Evolutionary conservation across 208 protist species (phyloP).

Genomic region (Trypanosoma vivax): DNA sequence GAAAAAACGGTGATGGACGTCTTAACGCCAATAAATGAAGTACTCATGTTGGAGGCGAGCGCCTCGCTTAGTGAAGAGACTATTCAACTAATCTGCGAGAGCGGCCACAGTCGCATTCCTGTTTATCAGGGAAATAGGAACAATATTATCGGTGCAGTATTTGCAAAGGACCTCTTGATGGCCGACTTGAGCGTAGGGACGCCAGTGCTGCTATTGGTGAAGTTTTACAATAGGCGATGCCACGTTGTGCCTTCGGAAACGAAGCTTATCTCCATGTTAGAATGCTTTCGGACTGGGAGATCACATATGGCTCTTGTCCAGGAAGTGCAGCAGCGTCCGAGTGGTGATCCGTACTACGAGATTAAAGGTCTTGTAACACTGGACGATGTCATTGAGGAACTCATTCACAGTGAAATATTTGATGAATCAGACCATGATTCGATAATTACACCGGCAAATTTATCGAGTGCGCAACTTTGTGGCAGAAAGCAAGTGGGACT

Average conservation of each 20-base stretch:
- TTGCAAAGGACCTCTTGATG: constrained; percentile 93
- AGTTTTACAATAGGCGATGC: constrained; percentile 91
- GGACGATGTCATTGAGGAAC: constrained; percentile 96
- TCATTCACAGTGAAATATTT: constrained; percentile 96
- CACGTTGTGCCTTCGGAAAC: constrained; percentile 86
- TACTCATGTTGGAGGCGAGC: constrained; percentile 90
- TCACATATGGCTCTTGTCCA: constrained; percentile 92
- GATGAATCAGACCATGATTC: constrained; percentile 93
- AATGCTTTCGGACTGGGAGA: constrained; percentile 91
- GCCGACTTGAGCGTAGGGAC: constrained; percentile 91
- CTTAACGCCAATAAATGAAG: constrained; percentile 92
- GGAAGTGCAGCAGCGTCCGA: constrained; percentile 80
- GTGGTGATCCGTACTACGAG: constrained; percentile 93
- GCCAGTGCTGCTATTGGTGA: constrained; percentile 87
- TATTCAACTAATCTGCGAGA: constrained; percentile 88
- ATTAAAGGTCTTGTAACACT: constrained; percentile 94
- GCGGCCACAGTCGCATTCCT: constrained; percentile 91
- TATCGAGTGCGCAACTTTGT: constrained; percentile 1
- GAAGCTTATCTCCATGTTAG: constrained; percentile 92
- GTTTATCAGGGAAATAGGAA: constrained; percentile 89
- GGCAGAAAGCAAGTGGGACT: constrained; percentile 74
- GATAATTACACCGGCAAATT: constrained; percentile 3
- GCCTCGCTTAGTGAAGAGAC: constrained; percentile 89
- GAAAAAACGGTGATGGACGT: constrained; percentile 91
- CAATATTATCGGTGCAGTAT: constrained; percentile 90